phyloP scores from a whole-genome alignment of 106 monocot genomes.

The Chionographis japonica region DNA sequence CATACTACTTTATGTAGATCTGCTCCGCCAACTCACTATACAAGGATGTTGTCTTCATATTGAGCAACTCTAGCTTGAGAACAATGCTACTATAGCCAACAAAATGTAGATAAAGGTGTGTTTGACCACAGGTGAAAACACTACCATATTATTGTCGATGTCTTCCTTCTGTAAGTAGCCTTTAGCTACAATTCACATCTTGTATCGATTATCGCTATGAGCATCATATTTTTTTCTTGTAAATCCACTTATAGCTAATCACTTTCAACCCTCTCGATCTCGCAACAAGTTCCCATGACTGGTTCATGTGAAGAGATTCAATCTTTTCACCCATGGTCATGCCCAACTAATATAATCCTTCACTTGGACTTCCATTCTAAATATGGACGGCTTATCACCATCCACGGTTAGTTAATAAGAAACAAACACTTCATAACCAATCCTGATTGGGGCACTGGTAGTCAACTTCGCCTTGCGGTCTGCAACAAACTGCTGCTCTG shows the following conservation, averaged over 20 bases:
- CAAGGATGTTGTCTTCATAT: background rate
- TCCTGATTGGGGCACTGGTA: no score
- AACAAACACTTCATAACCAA: no score
- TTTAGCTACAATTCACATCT: background rate
- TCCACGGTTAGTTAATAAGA: background rate
- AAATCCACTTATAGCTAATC: background rate
- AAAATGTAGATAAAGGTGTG: background rate
- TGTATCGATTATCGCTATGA: background rate
- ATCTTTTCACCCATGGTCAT: background rate
- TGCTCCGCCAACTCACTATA: background rate
- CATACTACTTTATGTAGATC: background rate
- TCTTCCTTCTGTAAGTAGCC: background rate
- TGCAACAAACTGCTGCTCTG: no score
- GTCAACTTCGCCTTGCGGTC: no score
- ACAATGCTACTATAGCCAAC: background rate
- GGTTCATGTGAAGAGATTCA: constrained; percentile 4
- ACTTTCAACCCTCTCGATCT: background rate
- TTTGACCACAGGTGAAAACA: background rate
- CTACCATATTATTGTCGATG: background rate
- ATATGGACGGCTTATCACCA: no score
- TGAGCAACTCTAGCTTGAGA: background rate
- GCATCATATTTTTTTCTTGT: background rate
- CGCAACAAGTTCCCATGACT: background rate
- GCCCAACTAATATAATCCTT: background rate
- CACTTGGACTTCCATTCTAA: background rate